Evolutionary conservation across 1,139 yeast species (phyloP).

Genomic region (Suhomyces taliae): DNA sequence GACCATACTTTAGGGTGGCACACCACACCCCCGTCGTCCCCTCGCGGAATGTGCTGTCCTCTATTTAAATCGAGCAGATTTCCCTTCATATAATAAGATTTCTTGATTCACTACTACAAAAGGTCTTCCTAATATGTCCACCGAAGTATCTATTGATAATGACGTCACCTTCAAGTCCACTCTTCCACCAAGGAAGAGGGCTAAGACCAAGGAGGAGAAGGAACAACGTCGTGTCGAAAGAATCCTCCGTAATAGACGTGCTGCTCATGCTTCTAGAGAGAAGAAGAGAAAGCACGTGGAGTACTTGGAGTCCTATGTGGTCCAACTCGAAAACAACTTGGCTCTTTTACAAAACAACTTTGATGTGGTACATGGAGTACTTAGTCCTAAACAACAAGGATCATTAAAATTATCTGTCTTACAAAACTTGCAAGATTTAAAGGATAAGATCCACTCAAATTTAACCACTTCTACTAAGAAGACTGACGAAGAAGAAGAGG

Average conservation of each 20-base stretch:
- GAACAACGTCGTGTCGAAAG: constrained; percentile 94
- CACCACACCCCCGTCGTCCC: neutral
- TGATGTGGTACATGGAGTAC: constrained; percentile 15
- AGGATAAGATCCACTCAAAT: constrained; percentile 34
- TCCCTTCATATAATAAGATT: neutral
- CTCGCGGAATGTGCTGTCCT: neutral
- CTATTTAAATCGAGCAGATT: constrained; percentile 1
- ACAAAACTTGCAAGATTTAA: constrained; percentile 31
- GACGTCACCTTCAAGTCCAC: constrained; percentile 37
- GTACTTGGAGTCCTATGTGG: constrained; percentile 68
- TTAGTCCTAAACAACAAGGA: constrained; percentile 17
- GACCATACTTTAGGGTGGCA: neutral
- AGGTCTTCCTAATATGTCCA: constrained; percentile 12
- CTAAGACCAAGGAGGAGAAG: constrained; percentile 94
- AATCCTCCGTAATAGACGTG: constrained; percentile 88
- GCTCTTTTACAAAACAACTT: constrained; percentile 26
- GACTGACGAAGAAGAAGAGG: constrained; percentile 18
- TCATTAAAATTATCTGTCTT: constrained; percentile 18
- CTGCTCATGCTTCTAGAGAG: constrained; percentile 97
- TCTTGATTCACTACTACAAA: neutral
- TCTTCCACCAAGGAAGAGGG: constrained; percentile 93
- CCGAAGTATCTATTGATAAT: constrained; percentile 6
- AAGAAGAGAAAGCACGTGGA: constrained; percentile 93
- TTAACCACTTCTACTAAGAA: constrained; percentile 20
- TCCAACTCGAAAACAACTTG: constrained; percentile 46